phyloP scores from a whole-genome alignment of 2,329 filamentous ascomycete species.

The Alternaria novae-zelandiae region DNA sequence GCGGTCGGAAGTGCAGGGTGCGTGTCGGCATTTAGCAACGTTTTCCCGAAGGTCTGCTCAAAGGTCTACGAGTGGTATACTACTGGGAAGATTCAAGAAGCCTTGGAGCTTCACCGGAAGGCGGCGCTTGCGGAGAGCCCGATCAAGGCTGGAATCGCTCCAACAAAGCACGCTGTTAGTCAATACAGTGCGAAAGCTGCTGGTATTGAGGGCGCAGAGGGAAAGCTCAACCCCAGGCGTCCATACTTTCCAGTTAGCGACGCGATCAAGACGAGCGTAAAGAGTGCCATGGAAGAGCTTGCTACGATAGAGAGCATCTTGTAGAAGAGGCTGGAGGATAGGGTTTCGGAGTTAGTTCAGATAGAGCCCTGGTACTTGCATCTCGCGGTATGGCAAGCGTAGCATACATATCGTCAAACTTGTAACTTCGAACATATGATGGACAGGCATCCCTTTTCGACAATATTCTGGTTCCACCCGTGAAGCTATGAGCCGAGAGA shows the following conservation, averaged over 20 bases:
- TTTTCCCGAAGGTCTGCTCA: slow-evolving; percentile 63
- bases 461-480: neutral
- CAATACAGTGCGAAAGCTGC: slow-evolving; percentile 67
- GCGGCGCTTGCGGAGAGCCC: slow-evolving; percentile 70
- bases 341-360: neutral
- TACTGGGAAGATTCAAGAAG: slow-evolving; percentile 63
- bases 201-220: slow-evolving; percentile 49
- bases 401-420: too few species aligned
- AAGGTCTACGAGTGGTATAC: slow-evolving; percentile 68
- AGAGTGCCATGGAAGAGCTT: slow-evolving; percentile 30
- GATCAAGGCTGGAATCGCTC: slow-evolving; percentile 70
- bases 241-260: slow-evolving; percentile 39
- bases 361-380: neutral
- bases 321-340: neutral
- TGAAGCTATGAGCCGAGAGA: neutral
- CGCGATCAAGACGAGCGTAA: slow-evolving; percentile 30
- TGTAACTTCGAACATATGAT: neutral
- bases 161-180: slow-evolving; percentile 71
- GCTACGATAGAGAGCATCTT: slow-evolving; percentile 33
- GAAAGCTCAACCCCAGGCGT: slow-evolving; percentile 34
- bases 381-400: neutral
- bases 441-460: neutral
- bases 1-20: slow-evolving; percentile 61
- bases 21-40: slow-evolving; percentile 64
- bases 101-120: slow-evolving; percentile 65